phyloP scores from a whole-genome alignment of 169 alveolate species.

The Theileria annulata region DNA sequence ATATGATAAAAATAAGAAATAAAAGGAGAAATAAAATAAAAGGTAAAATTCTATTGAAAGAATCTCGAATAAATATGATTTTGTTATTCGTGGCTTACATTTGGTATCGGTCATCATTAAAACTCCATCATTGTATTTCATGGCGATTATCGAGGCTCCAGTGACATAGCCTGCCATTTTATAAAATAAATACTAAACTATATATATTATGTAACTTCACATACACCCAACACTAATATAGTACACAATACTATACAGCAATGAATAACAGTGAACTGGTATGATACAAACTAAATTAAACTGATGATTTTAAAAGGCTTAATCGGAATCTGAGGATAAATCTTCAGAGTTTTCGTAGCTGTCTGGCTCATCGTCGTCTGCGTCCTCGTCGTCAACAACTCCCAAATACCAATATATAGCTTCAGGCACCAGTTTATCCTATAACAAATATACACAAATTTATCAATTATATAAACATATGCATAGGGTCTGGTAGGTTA shows the following conservation, averaged over 20 bases:
- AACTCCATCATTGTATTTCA: conserved; percentile 65
- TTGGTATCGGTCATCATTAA: conserved; percentile 65
- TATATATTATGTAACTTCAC: neutral
- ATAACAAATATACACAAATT: neutral
- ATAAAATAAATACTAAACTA: neutral
- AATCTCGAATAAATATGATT: neutral
- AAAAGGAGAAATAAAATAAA: neutral
- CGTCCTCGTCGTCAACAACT: conserved; percentile 75
- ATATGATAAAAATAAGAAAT: neutral
- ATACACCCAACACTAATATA: conserved; percentile 9
- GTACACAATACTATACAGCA: neutral
- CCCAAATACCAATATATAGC: conserved; percentile 80
- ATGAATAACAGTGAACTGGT: neutral
- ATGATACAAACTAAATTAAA: neutral
- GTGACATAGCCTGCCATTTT: conserved; percentile 61
- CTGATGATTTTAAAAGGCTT: neutral
- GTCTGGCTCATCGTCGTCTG: conserved; percentile 77
- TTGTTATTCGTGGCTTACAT: conserved; percentile 17
- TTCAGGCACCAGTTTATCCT: conserved; percentile 79
- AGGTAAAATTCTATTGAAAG: neutral
- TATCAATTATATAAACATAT: too few relatives aligned
- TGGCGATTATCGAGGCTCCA: conserved; percentile 62
- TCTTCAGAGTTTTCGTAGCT: conserved; percentile 62
- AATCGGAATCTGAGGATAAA: conserved; percentile 54
- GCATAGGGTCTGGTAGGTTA: neutral